Evolutionary conservation across 768 basidiomycete species (phyloP).

Genomic region (Lentinula aciculospora): DNA sequence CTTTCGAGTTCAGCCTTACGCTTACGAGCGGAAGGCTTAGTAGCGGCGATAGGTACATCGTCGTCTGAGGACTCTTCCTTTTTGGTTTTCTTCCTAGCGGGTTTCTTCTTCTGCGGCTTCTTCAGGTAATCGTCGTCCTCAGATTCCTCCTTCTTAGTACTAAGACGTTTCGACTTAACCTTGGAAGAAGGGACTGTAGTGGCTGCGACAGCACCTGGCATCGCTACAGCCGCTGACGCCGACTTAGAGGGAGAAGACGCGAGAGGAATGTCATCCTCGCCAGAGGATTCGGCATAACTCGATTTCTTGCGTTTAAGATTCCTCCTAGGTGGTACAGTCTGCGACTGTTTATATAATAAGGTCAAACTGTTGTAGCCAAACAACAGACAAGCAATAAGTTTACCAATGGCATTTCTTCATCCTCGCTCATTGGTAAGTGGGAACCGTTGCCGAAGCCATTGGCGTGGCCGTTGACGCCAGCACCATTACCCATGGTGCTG

Average conservation of each 20-base stretch:
- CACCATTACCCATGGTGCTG: constrained; percentile 40
- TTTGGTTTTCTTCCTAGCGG: constrained; percentile 62
- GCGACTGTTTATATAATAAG: constrained; percentile 39
- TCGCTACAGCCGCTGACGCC: constrained; percentile 30
- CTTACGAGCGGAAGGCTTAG: constrained; percentile 28
- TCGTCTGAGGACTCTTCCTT: constrained; percentile 40
- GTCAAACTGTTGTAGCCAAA: constrained; percentile 15
- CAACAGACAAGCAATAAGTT: constrained; percentile 20
- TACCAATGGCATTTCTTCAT: constrained; percentile 70
- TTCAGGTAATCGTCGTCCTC: constrained; percentile 46
- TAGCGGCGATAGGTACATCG: constrained; percentile 28
- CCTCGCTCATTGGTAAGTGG: constrained; percentile 55
- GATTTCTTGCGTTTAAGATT: constrained; percentile 58
- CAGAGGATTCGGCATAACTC: constrained; percentile 46
- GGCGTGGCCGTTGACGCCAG: constrained; percentile 40
- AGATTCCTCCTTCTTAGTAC: constrained; percentile 34
- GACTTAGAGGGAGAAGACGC: constrained; percentile 66
- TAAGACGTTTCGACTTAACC: constrained; percentile 20
- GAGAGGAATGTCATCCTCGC: constrained; percentile 68
- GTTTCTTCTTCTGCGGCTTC: constrained; percentile 42
- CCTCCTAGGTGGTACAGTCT: constrained; percentile 36
- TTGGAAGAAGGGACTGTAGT: constrained; percentile 25
- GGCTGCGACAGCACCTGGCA: constrained; percentile 34
- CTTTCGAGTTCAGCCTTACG: constrained; percentile 46
- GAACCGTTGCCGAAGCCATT: constrained; percentile 32